Base-by-base conservation (phyloP, 805 yeast species). In the Spathaspora passalidarum region DNA sequence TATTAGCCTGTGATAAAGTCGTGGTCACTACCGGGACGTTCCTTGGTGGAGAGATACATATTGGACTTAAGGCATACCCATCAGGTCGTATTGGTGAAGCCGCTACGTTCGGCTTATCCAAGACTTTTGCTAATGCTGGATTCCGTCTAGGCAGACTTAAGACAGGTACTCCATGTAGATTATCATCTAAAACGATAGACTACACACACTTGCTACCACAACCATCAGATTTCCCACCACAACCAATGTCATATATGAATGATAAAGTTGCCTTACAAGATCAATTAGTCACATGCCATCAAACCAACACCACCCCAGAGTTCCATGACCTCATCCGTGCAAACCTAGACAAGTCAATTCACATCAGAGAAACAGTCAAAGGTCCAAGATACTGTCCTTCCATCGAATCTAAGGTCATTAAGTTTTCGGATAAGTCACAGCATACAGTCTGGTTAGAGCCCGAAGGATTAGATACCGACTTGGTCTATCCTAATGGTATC, bases 351-450 rank as follows among this genome's bases (percentile, higher is more conserved):
- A 79, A 86, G 56, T 83, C 96, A 4, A 80, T 94, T 5, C 99
- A 94, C 63, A 92, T 94, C 25, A 69, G 91, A 49, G 98, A 94
- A 65, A 86, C 96, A 0, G 96, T 92, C 5, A 88, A 88, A 55
- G 99, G 99, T 0, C 99, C 99, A 2, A 69, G 99, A 22, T 94
- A 94, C 62, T 94, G 99, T 65, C 99, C 99, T 0, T 92, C 98
- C 0, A 81, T 94, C 42, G 99, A 94, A 62, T 82, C 96, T 5
- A 94, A 94, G 60, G 73, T 94, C 22, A 78, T 86, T 35, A 78
- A 89, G 52, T 94, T 94, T 60, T 73, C 88, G 2, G 86, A 86
- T 39, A 91, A 87, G 58, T 68, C 75, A 3, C 69, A 81, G 0
- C 99, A 94, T 61, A 76, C 84, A 46, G 81, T 94, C 3, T 94